Conservation (phyloP, 2,329 filamentous ascomycete genomes). For the Aspergillus udagawae region DNA sequence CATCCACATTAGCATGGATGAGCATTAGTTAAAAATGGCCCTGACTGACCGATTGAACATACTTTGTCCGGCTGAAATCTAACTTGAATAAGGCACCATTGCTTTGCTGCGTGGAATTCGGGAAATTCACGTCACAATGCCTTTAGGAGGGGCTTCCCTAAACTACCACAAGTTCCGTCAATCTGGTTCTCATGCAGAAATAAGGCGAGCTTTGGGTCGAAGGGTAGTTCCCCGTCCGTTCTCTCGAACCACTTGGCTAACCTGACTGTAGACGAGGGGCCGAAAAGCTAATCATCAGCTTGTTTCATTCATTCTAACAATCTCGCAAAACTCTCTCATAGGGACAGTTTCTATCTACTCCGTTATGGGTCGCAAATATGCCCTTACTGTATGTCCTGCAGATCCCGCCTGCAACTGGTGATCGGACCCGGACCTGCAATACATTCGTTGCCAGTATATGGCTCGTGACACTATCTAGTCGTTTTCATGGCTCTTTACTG, state of each 20-base stretch:
- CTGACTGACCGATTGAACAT: background rate
- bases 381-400: background rate
- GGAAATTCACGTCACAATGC: background rate
- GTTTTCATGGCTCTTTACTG: background rate
- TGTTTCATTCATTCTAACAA: background rate
- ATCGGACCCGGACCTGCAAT: background rate
- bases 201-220: constrained; percentile 12
- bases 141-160: background rate
- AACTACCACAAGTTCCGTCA: background rate
- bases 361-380: background rate
- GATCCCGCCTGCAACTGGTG: background rate
- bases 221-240: background rate
- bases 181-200: constrained; percentile 13
- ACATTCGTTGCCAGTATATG: background rate
- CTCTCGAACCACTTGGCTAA: constrained; percentile 1
- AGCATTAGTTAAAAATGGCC: background rate
- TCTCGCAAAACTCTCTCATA: background rate
- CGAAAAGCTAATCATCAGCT: background rate
- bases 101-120: constrained; percentile 2
- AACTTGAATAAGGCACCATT: constrained; percentile 14
- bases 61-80: background rate
- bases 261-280: background rate
- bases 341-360: background rate
- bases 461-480: background rate
- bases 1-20: background rate